phyloP scores from a whole-genome alignment of 2,329 filamentous ascomycete genomes.

The Claviceps capensis region DNA sequence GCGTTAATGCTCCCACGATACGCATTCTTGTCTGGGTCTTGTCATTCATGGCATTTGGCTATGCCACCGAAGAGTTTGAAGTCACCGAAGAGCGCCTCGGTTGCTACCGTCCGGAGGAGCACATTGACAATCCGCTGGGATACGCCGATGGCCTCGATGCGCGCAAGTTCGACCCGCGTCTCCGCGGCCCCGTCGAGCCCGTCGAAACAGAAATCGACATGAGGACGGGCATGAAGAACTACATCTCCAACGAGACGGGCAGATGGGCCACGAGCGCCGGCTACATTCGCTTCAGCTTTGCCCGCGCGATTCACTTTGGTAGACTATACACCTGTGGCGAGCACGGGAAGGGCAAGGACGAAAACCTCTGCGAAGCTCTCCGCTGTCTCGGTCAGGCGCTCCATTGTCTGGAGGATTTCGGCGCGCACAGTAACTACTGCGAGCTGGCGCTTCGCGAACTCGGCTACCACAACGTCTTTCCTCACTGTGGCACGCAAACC shows the following conservation, averaged over 20 bases:
- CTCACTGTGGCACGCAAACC: slow-evolving; percentile 55
- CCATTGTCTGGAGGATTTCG: slow-evolving; percentile 68
- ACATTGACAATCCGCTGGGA: slow-evolving; percentile 66
- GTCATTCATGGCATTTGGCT: slow-evolving; percentile 69
- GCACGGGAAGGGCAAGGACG: slow-evolving; percentile 48
- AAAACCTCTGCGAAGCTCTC: slow-evolving; percentile 68
- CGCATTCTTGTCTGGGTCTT: slow-evolving; percentile 70
- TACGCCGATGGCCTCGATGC: slow-evolving; percentile 84
- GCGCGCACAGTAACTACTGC: slow-evolving; percentile 73
- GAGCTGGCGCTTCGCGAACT: slow-evolving; percentile 66
- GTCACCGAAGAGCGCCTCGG: slow-evolving; percentile 69
- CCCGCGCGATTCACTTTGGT: slow-evolving; percentile 63
- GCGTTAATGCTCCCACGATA: slow-evolving; percentile 64
- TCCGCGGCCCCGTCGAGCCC: slow-evolving; percentile 64
- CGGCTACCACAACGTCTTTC: slow-evolving; percentile 67
- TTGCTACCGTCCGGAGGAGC: slow-evolving; percentile 64
- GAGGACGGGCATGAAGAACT: slow-evolving; percentile 95
- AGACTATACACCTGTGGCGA: slow-evolving; percentile 58
- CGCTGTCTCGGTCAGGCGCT: slow-evolving; percentile 63
- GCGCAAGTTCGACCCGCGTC: slow-evolving; percentile 62
- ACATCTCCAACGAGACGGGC: slow-evolving; percentile 83
- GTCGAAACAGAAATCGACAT: slow-evolving; percentile 61
- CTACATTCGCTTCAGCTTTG: slow-evolving; percentile 66
- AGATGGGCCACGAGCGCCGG: slow-evolving; percentile 82
- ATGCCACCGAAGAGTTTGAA: slow-evolving; percentile 76